Evolutionary conservation across 148 eudicot genomes (phyloP).

Genomic region (Nepenthes mirabilis): DNA sequence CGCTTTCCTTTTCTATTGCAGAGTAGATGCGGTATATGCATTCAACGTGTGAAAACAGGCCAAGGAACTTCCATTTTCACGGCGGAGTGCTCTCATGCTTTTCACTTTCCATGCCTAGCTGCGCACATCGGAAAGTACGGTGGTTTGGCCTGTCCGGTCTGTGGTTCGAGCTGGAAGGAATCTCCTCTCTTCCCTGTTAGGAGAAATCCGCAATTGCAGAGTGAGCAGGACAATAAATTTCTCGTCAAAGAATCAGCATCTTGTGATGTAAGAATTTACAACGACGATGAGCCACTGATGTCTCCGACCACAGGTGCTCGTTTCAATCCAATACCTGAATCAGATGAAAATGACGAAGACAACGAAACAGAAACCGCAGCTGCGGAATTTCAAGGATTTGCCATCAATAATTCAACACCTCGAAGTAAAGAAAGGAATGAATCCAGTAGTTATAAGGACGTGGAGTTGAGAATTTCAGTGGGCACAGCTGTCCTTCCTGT

Average conservation of each 20-base stretch:
- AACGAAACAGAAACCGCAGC: conserved; percentile 1
- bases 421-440: neutral
- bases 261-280: conserved; percentile 39
- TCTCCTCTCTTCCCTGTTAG: conserved; percentile 25
- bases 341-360: conserved; percentile 38
- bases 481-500: conserved; percentile 72
- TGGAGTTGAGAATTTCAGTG: conserved; percentile 40
- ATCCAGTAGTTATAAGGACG: conserved; percentile 3
- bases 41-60: conserved; percentile 62
- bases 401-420: conserved; percentile 9
- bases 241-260: conserved; percentile 1
- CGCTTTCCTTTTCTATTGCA: conserved; percentile 13
- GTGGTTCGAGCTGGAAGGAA: conserved; percentile 64
- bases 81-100: conserved; percentile 72
- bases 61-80: conserved; percentile 73
- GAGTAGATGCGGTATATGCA: conserved; percentile 71
- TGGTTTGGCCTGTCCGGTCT: conserved; percentile 49
- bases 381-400: conserved; percentile 43
- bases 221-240: conserved; percentile 4
- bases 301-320: conserved; percentile 42
- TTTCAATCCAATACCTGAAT: conserved; percentile 71
- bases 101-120: conserved; percentile 75
- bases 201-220: neutral
- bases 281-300: conserved; percentile 79
- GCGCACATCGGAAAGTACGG: conserved; percentile 28